Evolutionary conservation across 208 protist genomes (phyloP).

Genomic region (Perkinsela sp.): DNA sequence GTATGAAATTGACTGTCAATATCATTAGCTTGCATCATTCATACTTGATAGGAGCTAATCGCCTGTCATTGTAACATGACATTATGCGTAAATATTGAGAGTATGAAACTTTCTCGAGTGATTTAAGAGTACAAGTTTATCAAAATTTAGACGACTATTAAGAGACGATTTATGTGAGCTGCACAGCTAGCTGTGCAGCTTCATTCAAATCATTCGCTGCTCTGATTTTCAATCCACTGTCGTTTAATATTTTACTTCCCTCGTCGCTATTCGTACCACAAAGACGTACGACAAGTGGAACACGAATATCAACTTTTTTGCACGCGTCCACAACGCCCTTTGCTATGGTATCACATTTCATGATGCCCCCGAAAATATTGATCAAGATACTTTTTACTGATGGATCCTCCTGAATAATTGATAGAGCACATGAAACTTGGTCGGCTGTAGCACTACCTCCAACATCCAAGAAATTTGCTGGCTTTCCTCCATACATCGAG

Average conservation of each 20-base stretch:
- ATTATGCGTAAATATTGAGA: no score
- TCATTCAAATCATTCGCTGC: slow-evolving; percentile 45
- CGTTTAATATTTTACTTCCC: slow-evolving; percentile 72
- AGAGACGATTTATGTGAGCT: slow-evolving; percentile 9
- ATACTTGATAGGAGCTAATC: no score
- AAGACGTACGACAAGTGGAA: slow-evolving; percentile 77
- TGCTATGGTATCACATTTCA: slow-evolving; percentile 93
- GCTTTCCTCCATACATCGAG: slow-evolving; percentile 80
- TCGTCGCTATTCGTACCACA: slow-evolving; percentile 78
- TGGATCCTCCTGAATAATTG: slow-evolving; percentile 79
- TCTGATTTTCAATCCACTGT: slow-evolving; percentile 46
- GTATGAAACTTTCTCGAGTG: no score
- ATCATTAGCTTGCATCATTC: not conserved
- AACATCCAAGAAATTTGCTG: slow-evolving; percentile 98
- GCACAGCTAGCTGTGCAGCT: slow-evolving; percentile 30
- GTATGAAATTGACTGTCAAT: slow-evolving; percentile 63
- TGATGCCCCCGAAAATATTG: slow-evolving; percentile 98
- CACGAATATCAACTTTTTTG: slow-evolving; percentile 39
- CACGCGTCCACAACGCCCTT: slow-evolving; percentile 74
- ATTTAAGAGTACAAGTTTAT: no score
- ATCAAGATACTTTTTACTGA: slow-evolving; percentile 85
- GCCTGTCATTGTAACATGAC: no score
- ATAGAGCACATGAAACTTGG: slow-evolving; percentile 83
- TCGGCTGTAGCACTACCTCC: slow-evolving; percentile 69
- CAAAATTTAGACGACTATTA: no score